Evolutionary conservation across 2,329 filamentous ascomycete species (phyloP).

Genomic region (Aspergillus sp.): DNA sequence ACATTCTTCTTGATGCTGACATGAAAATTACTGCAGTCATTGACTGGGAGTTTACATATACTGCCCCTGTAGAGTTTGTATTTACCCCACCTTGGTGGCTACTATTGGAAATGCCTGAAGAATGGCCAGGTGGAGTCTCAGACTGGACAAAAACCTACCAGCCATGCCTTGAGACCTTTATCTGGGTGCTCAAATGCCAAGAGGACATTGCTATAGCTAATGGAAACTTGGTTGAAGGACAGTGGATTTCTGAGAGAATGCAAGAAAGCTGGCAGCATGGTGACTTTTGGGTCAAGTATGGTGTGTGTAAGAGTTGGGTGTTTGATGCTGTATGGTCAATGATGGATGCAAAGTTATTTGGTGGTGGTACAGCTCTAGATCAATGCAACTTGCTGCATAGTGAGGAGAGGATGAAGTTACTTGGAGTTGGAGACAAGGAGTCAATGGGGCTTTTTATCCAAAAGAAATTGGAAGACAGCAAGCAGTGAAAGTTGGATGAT

Average conservation of each 20-base stretch:
- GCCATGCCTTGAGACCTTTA: constrained; percentile 9
- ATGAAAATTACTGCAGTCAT: constrained; percentile 9
- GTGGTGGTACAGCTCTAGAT: not conserved
- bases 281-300: constrained; percentile 7
- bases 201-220: constrained; percentile 9
- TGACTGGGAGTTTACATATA: constrained; percentile 20
- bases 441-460: not conserved
- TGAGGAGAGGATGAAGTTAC: constrained; percentile 1
- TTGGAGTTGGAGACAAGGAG: not conserved
- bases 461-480: not conserved
- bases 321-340: constrained; percentile 7
- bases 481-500: not conserved
- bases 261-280: constrained; percentile 6
- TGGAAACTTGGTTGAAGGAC: constrained; percentile 2
- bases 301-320: constrained; percentile 4
- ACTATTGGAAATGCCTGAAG: constrained; percentile 15
- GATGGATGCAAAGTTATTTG: constrained; percentile 8
- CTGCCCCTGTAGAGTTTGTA: constrained; percentile 14
- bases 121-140: constrained; percentile 12
- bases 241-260: constrained; percentile 13
- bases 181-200: constrained; percentile 5
- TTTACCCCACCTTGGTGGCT: constrained; percentile 17
- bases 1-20: constrained; percentile 8
- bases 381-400: not conserved
- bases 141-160: constrained; percentile 13